Percentiles rank a stretch among this genome's conserved stretches.
phyloP scores from a whole-genome alignment of 208 protist species.

The Novymonas esmeraldas region DNA sequence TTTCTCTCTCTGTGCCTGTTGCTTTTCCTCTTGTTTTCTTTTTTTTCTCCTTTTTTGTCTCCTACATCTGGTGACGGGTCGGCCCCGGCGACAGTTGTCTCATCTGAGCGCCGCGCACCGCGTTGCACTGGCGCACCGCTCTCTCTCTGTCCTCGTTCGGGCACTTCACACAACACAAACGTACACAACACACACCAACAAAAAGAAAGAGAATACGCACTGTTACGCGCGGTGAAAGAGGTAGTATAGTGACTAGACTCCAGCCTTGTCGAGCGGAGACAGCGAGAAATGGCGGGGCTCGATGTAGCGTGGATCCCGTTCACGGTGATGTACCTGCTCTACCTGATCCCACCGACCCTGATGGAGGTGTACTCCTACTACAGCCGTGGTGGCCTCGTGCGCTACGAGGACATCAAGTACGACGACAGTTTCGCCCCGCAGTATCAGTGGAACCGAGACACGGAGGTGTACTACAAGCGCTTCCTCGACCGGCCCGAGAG shows the following conservation, averaged over 20 bases:
- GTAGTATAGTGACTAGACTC: too few relatives aligned
- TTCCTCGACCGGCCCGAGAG: conserved; percentile 85
- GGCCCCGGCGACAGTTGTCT: too few relatives aligned
- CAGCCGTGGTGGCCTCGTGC: conserved; percentile 81
- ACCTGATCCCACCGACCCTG: conserved; percentile 88
- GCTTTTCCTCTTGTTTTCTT: too few relatives aligned
- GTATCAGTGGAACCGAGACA: conserved; percentile 70
- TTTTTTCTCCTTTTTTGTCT: not conserved
- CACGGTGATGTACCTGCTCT: conserved; percentile 87
- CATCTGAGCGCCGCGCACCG: too few relatives aligned
- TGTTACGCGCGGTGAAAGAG: too few relatives aligned
- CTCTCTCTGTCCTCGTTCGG: not conserved
- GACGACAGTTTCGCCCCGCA: conserved; percentile 81
- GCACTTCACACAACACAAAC: not conserved
- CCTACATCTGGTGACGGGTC: too few relatives aligned
- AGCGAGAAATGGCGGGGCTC: conserved; percentile 60
- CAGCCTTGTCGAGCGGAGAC: not conserved
- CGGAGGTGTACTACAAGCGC: conserved; percentile 86
- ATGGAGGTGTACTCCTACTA: conserved; percentile 93
- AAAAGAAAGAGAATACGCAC: not conserved
- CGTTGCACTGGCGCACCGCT: too few relatives aligned
- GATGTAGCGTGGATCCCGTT: conserved; percentile 88
- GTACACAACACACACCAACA: not conserved
- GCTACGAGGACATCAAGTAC: conserved; percentile 85
- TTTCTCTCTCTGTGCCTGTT: too few relatives aligned